These are phyloP conservation scores for Colletotrichum cuscutae DNA, from an alignment of 2,329 filamentous ascomycete genomes.

Conservation along the genomic window DNA sequence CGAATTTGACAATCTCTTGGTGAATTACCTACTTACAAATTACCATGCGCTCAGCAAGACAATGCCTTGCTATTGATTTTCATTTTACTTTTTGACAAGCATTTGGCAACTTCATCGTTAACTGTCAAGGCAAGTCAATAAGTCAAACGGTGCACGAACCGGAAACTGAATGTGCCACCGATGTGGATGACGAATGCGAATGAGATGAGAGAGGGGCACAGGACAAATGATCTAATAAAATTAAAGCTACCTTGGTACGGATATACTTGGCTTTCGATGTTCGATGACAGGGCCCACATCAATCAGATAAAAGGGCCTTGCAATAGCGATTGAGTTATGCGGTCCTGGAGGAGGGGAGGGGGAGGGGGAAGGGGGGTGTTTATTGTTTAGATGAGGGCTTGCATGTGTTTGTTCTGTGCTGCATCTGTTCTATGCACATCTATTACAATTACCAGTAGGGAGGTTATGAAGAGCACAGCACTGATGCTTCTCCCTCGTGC, in stretches of 20 bases:
- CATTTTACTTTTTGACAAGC: not conserved
- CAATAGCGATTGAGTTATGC: conserved; percentile 25
- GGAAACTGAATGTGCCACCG: not conserved
- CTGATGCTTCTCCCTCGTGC: not conserved
- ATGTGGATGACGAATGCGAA: conserved; percentile 11
- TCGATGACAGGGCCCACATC: conserved; percentile 1
- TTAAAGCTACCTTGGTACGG: not conserved
- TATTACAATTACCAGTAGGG: too few relatives aligned
- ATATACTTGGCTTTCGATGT: conserved; percentile 9
- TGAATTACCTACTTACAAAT: not conserved
- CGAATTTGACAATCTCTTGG: not conserved
- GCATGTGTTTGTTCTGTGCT: not conserved
- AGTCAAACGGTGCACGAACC: not conserved
- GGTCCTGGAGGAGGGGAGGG: too few relatives aligned
- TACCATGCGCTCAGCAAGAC: not conserved
- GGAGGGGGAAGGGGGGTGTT: too few relatives aligned
- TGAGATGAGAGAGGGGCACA: conserved; percentile 24
- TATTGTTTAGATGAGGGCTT: not conserved
- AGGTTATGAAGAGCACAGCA: not conserved
- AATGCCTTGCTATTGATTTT: not conserved
- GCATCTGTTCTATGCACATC: not conserved
- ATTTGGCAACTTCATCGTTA: not conserved
- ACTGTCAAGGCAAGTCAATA: not conserved
- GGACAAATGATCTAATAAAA: conserved; percentile 1
- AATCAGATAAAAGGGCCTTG: conserved; percentile 15